phyloP scores from a whole-genome alignment of 257 asterid species.

The Eustoma russellianum region DNA sequence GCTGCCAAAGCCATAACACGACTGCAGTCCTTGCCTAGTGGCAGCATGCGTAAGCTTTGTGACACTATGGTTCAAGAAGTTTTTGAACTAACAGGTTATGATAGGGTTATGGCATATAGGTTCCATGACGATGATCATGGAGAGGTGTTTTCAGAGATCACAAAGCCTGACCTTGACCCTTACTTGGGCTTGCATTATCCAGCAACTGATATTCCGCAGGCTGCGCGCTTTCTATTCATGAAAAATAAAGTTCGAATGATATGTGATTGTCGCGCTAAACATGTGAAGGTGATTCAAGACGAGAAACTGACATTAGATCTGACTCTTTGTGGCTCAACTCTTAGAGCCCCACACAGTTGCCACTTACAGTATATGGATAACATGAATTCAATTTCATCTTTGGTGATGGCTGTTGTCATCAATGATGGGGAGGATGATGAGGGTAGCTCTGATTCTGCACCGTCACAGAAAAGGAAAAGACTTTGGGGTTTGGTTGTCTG shows the following conservation, averaged over 20 bases:
- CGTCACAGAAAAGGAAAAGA: conserved; percentile 52
- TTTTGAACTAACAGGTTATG: conserved; percentile 91
- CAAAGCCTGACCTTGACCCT: conserved; percentile 87
- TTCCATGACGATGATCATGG: conserved; percentile 98
- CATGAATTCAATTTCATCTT: conserved; percentile 84
- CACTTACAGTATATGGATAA: conserved; percentile 92
- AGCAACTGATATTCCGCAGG: conserved; percentile 96
- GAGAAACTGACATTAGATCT: conserved; percentile 69
- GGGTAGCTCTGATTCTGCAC: conserved; percentile 33
- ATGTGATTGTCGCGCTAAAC: conserved; percentile 75
- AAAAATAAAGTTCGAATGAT: conserved; percentile 95
- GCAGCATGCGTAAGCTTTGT: conserved; percentile 76
- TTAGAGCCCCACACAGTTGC: conserved; percentile 90
- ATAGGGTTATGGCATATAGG: conserved; percentile 83
- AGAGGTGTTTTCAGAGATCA: conserved; percentile 75
- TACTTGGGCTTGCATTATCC: conserved; percentile 90
- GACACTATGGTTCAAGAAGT: conserved; percentile 89
- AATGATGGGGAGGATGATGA: conserved; percentile 77
- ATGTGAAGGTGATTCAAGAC: conserved; percentile 72
- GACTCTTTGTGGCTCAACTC: conserved; percentile 83
- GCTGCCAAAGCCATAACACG: conserved; percentile 92
- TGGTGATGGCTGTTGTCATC: conserved; percentile 89
- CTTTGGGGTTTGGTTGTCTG: conserved; percentile 98
- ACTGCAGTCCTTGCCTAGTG: conserved; percentile 83
- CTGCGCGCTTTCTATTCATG: conserved; percentile 89